Base-by-base conservation (phyloP, 192 early-diverging fungal genomes). In the Rhizoclosmatium sp. region DNA sequence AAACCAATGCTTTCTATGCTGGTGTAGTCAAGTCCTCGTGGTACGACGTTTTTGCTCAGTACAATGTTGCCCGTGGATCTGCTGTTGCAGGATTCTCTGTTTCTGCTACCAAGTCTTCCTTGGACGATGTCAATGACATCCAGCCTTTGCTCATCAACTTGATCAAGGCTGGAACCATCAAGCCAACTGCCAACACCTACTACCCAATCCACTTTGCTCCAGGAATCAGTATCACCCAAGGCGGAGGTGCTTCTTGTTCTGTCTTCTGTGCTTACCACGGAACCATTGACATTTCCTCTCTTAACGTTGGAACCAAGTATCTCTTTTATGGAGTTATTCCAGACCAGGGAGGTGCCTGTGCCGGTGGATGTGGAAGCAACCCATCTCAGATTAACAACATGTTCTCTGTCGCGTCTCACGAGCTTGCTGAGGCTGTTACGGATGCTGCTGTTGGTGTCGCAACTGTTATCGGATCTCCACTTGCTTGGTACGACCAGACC, bases 221-320 rank as follows among this genome's bases (percentile, higher is more conserved):
- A n/a, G n/a, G n/a, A n/a, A n/a, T n/a, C n/a, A n/a, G n/a, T n/a
- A n/a, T n/a, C n/a, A n/a, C n/a, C n/a, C n/a, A n/a, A n/a, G n/a
- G n/a, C n/a, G n/a, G n/a, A n/a, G n/a, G n/a, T n/a, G n/a, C n/a
- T n/a, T n/a, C n/a, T n/a, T n/a, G n/a, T n/a, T n/a, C n/a, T n/a
- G 48, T 12, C 51, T 80, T 84, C 2, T 84, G 82, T 47, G 81
- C 81, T 3, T 80, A 84, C 66, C 82, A 83, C 59, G 61, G 60
- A 7, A 81, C 78, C 23, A 75, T 81, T 47, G 54, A 67, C 14
- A 68, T 69, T 42, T 62, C 71, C 14, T 31, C 19, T 19, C 47
- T 73, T 31, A 59, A 59, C 56, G 47, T 21, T n/a, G 76, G 51
- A 39, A 10, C 9, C 21, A 46, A 70, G n/a, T 76, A 65, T 82